A percentile compares a stretch with the other conserved stretches of the same genome.
These are phyloP conservation scores for Botryosphaeria dothidea DNA, from an alignment of 2,329 filamentous ascomycete species.

Conservation along the genomic window DNA sequence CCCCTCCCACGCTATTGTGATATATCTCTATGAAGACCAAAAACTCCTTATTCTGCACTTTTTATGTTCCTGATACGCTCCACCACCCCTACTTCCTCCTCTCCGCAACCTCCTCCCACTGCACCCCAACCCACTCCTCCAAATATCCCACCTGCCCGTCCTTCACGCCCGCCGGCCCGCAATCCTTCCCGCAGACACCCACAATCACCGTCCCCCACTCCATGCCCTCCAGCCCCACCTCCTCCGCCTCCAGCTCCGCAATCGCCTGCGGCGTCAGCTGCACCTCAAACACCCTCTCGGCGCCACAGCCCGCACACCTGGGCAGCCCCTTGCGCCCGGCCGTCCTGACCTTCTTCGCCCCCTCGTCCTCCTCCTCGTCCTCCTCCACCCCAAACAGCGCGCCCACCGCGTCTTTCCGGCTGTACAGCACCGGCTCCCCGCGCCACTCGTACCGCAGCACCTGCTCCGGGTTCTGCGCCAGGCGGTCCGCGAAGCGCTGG, in stretches of 20 bases:
- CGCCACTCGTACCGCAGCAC: slow-evolving; percentile 52
- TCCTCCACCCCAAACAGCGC: slow-evolving; percentile 53
- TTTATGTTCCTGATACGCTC: background rate
- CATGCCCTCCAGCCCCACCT: slow-evolving; percentile 76
- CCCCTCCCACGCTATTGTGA: background rate
- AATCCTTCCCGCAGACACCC: slow-evolving; percentile 80
- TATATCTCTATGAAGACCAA: background rate
- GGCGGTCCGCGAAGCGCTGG: slow-evolving; percentile 53
- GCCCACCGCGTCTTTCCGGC: slow-evolving; percentile 72
- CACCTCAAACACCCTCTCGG: slow-evolving; percentile 79
- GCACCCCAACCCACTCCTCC: slow-evolving; percentile 97
- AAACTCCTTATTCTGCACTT: background rate
- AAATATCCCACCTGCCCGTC: slow-evolving; percentile 72
- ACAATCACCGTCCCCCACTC: slow-evolving; percentile 96
- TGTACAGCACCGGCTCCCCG: slow-evolving; percentile 69
- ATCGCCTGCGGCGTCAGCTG: slow-evolving; percentile 93
- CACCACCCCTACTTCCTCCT: slow-evolving; percentile 11
- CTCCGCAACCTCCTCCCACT: slow-evolving; percentile 78
- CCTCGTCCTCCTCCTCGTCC: background rate
- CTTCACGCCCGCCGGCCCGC: slow-evolving; percentile 60
- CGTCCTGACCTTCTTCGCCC: slow-evolving; percentile 30
- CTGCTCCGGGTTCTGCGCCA: slow-evolving; percentile 53
- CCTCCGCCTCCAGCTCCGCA: slow-evolving; percentile 76
- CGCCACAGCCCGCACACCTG: slow-evolving; percentile 74
- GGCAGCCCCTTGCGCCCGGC: slow-evolving; percentile 58